A percentile compares a stretch with the other conserved stretches of the same genome.
phyloP scores from a whole-genome alignment of 2,329 filamentous ascomycete genomes.

The Myrmaecium sp. region DNA sequence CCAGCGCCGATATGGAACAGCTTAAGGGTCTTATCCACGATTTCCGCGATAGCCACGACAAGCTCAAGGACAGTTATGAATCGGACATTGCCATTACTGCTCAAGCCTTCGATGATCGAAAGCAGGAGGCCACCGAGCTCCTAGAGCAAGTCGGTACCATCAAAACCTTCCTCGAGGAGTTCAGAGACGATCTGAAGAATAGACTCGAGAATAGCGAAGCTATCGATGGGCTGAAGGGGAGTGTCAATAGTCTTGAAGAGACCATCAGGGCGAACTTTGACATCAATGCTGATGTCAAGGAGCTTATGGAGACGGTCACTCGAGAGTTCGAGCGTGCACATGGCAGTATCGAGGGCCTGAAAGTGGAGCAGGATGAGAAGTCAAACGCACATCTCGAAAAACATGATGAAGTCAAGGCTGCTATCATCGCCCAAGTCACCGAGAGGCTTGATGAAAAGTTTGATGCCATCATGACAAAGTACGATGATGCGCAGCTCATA shows the following conservation, averaged over 20 bases:
- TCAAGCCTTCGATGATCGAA: constrained; percentile 68
- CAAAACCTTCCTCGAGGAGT: constrained; percentile 58
- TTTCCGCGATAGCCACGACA: constrained; percentile 41
- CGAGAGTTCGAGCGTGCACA: constrained; percentile 77
- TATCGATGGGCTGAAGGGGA: constrained; percentile 39
- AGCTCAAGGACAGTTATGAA: constrained; percentile 56
- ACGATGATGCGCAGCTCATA: constrained; percentile 65
- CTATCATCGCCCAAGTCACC: constrained; percentile 35
- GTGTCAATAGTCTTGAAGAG: constrained; percentile 54
- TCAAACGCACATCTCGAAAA: constrained; percentile 38
- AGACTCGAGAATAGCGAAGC: constrained; percentile 62
- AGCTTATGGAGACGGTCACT: constrained; percentile 57
- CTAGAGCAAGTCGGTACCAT: constrained; percentile 65
- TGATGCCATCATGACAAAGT: constrained; percentile 65
- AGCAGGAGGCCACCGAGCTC: constrained; percentile 65
- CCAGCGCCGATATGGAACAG: constrained; percentile 57
- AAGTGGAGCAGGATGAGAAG: constrained; percentile 56
- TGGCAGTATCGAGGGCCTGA: constrained; percentile 59
- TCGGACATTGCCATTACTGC: constrained; percentile 56
- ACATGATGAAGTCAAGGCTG: constrained; percentile 40
- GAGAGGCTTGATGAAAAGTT: constrained; percentile 60
- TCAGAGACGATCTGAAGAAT: constrained; percentile 58
- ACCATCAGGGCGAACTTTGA: constrained; percentile 35
- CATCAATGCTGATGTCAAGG: constrained; percentile 33
- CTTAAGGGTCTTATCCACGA: constrained; percentile 36